These are phyloP conservation scores for Corylus avellana DNA, from an alignment of 306 rosid species.

Conservation along the genomic window DNA sequence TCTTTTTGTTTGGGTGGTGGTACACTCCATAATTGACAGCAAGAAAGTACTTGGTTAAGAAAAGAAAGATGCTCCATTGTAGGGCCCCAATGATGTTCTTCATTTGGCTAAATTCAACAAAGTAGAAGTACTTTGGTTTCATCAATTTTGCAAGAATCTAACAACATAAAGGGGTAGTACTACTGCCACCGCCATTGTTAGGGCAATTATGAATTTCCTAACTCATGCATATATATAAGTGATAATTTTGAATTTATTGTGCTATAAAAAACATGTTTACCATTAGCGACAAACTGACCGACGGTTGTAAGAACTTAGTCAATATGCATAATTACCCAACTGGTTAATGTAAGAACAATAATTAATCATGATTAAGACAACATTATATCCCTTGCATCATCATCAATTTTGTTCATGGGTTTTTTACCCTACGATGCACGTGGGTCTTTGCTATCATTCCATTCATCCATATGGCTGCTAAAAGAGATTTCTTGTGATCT, in stretches of 20 bases:
- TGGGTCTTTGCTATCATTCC: constrained; percentile 16
- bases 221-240: not conserved
- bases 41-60: constrained; percentile 11
- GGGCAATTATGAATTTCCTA: not conserved
- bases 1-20: no score
- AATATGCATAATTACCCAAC: constrained; percentile 5
- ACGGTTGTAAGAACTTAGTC: constrained; percentile 16
- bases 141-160: constrained; percentile 18
- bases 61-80: constrained; percentile 7
- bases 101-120: constrained; percentile 22
- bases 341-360: constrained; percentile 22
- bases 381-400: constrained; percentile 22
- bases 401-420: constrained; percentile 1
- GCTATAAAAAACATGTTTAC: not conserved
- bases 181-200: constrained; percentile 2
- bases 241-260: not conserved
- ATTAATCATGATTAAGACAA: constrained; percentile 28
- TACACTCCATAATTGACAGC: not conserved
- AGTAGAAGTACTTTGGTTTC: constrained; percentile 18
- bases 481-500: not conserved
- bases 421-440: constrained; percentile 20
- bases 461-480: constrained; percentile 19
- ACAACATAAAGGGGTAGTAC: not conserved
- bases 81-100: constrained; percentile 16
- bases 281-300: constrained; percentile 18